Base-by-base conservation (phyloP, 306 rosid species). In the Rosa lucieae region DNA sequence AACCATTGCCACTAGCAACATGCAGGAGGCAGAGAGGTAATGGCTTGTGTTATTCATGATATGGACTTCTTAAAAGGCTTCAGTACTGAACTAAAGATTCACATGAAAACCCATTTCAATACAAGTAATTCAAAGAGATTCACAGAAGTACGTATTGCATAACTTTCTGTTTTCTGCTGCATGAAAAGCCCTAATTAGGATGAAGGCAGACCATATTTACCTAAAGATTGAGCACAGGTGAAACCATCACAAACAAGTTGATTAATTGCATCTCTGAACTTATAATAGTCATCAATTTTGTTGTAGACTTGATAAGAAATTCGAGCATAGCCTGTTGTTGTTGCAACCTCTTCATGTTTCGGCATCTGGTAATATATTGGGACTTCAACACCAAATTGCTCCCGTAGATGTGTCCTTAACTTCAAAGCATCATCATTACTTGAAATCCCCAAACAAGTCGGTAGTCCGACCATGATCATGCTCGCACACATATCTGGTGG, bases 391-490 rank as follows among this genome's bases (percentile, higher is more conserved):
- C 89, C 86, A 84, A 85, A 94, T 53, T 69, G 77, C 73, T 86
- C 91, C 85, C 96, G 83, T 76, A 94, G 77, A 84, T 83, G 91
- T 48, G 86, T 73, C 84, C 94, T 81, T 21, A 94, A 67, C 78
- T 81, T 84, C 65, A 84, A 70, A 62, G 91, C 82, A 84, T 90
- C 90, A 2, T 84, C 82, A 46, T 92, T 96, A 73, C 87, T 87
- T 0, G 10, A 52, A 85, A 94, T 70, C 37, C 89, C 91, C 87
- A 92, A 92, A 86, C 86, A 85, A 66, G 87, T 55, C 13, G 98
- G 98, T 76, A 94, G 51, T 42, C 94, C 94, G 12, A 94, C 94
- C 98, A 94, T 94, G 74, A 92, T 67, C 98, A 94, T 92, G 84
- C 92, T 90, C 0, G 87, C 70, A 72, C 90, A 92, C 97, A 94